A percentile compares a stretch with the other conserved stretches of the same genome.
Conservation (phyloP, 2,329 filamentous ascomycete species). For the Verticillium nubilum region DNA sequence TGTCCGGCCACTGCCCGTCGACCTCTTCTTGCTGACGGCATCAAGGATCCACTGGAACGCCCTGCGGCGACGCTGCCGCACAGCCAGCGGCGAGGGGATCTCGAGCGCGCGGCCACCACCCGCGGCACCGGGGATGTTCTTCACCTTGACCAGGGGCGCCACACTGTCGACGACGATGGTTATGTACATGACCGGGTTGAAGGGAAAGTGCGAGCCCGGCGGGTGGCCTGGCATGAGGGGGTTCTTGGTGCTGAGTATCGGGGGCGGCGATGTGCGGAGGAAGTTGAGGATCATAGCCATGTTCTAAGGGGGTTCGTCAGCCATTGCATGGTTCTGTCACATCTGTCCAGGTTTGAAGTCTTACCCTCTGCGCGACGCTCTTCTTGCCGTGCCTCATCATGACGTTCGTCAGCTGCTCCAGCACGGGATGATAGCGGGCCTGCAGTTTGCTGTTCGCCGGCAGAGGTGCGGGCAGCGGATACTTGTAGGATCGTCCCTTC, state of each 20-base stretch:
- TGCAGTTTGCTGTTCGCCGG: slow-evolving; percentile 61
- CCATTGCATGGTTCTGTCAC: not conserved
- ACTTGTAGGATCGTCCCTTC: slow-evolving; percentile 51
- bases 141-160: slow-evolving; percentile 79
- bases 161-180: slow-evolving; percentile 89
- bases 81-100: slow-evolving; percentile 69
- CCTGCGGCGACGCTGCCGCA: slow-evolving; percentile 69
- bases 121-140: slow-evolving; percentile 67
- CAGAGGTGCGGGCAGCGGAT: slow-evolving; percentile 64
- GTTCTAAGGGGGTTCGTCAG: slow-evolving; percentile 49
- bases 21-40: slow-evolving; percentile 71
- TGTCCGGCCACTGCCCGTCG: slow-evolving; percentile 62
- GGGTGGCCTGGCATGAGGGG: slow-evolving; percentile 73
- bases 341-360: no score
- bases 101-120: slow-evolving; percentile 84
- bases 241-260: slow-evolving; percentile 64
- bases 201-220: slow-evolving; percentile 71
- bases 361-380: slow-evolving; percentile 79
- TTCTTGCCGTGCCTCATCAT: slow-evolving; percentile 92
- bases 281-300: slow-evolving; percentile 78
- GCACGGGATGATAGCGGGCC: slow-evolving; percentile 77
- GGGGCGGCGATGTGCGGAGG: slow-evolving; percentile 79
- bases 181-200: slow-evolving; percentile 86
- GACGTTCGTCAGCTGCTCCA: slow-evolving; percentile 83
- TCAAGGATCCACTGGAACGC: slow-evolving; percentile 89